phyloP scores from a whole-genome alignment of 2,329 filamentous ascomycete species.

The Ascochyta viciae-villosae region DNA sequence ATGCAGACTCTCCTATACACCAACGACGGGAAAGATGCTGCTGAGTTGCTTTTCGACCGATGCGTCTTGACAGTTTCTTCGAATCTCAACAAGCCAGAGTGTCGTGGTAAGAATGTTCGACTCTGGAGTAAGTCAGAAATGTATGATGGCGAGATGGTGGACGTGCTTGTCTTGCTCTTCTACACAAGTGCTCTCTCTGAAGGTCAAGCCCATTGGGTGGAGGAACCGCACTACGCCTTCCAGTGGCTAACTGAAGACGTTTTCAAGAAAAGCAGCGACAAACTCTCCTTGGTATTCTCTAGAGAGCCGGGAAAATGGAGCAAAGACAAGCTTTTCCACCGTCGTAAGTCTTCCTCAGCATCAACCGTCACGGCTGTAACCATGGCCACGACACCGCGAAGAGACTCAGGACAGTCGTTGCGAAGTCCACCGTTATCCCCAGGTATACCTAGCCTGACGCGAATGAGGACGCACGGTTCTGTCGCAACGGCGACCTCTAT shows the following conservation, averaged over 20 bases:
- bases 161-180: constrained; percentile 38
- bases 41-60: constrained; percentile 38
- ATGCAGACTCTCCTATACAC: constrained; percentile 44
- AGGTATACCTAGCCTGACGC: constrained; percentile 13
- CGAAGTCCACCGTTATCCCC: constrained; percentile 21
- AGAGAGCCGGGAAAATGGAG: constrained; percentile 38
- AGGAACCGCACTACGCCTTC: constrained; percentile 44
- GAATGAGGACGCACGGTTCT: constrained; percentile 23
- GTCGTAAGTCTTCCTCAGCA: constrained; percentile 27
- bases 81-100: constrained; percentile 38
- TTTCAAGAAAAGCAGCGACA: constrained; percentile 33
- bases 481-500: constrained; percentile 17
- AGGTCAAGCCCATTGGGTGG: constrained; percentile 43
- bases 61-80: constrained; percentile 34
- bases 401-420: neutral
- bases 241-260: constrained; percentile 37
- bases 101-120: constrained; percentile 38
- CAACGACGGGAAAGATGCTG: constrained; percentile 38
- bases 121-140: constrained; percentile 36
- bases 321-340: constrained; percentile 34
- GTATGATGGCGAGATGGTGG: constrained; percentile 21
- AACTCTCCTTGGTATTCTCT: constrained; percentile 35
- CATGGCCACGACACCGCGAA: constrained; percentile 6
- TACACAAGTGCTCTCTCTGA: constrained; percentile 38
- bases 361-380: neutral